These are phyloP conservation scores for Plantago lanceolata DNA, from an alignment of 305 asterid species.

Conservation along the genomic window DNA sequence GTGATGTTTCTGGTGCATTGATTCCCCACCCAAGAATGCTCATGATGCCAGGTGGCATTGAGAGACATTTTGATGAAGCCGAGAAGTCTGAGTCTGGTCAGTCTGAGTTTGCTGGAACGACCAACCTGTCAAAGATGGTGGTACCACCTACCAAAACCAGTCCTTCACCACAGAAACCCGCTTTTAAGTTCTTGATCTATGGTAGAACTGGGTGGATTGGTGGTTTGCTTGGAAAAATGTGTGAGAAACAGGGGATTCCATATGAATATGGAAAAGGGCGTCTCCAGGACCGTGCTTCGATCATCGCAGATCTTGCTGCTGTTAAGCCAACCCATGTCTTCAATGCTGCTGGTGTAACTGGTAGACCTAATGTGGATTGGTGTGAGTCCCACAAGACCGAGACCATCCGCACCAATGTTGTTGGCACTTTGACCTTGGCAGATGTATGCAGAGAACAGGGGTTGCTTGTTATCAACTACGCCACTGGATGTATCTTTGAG, in stretches of 20 bases:
- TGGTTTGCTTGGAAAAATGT: constrained; percentile 63
- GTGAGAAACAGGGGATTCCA: constrained; percentile 59
- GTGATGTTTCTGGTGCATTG: constrained; percentile 89
- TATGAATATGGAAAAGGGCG: constrained; percentile 73
- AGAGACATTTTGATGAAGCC: constrained; percentile 56
- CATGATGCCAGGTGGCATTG: constrained; percentile 81
- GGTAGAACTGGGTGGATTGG: constrained; percentile 79
- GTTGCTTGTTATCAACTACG: constrained; percentile 57
- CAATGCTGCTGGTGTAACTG: constrained; percentile 81
- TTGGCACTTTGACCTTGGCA: constrained; percentile 61
- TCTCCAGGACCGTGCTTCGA: constrained; percentile 48
- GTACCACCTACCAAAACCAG: constrained; percentile 42
- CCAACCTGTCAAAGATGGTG: constrained; percentile 40
- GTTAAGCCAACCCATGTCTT: constrained; percentile 75
- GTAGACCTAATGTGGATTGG: constrained; percentile 80
- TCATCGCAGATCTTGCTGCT: constrained; percentile 48
- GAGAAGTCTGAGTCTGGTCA: constrained; percentile 55
- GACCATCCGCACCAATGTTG: constrained; percentile 67
- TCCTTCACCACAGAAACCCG: constrained; percentile 40
- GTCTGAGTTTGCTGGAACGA: constrained; percentile 37
- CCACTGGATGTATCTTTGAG: constrained; percentile 78
- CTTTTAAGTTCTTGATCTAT: constrained; percentile 63
- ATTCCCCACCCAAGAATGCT: constrained; percentile 95
- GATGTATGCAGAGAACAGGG: constrained; percentile 64
- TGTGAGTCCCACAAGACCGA: constrained; percentile 70